A percentile compares a stretch with the other conserved stretches of the same genome.
These are phyloP conservation scores for Backusella parvicylindrica DNA, from an alignment of 192 early-diverging fungal species.

Conservation along the genomic window DNA sequence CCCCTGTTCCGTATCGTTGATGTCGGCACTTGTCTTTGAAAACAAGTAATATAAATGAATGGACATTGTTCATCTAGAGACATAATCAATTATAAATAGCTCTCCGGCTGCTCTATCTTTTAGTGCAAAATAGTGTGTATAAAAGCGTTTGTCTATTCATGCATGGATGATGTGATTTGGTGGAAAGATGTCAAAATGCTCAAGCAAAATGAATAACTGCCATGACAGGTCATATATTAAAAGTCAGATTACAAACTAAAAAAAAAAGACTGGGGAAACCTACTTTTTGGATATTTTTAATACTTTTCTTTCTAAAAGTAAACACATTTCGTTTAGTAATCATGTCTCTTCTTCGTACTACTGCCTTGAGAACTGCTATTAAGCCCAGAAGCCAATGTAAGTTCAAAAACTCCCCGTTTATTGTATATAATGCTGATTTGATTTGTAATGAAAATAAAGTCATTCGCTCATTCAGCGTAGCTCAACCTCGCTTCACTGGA, in stretches of 20 bases:
- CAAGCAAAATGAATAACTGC: no score
- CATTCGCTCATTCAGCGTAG: conserved; percentile 17
- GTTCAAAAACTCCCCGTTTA: no score
- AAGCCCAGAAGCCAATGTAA: conserved; percentile 2
- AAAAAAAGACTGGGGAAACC: not conserved
- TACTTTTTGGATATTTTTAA: not conserved
- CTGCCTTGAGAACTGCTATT: not conserved
- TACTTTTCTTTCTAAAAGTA: not conserved
- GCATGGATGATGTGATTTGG: no score
- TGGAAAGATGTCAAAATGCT: no score
- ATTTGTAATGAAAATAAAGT: not conserved
- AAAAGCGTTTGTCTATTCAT: no score
- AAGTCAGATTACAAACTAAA: not conserved
- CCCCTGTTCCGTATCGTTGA: no score
- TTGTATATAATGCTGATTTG: not conserved
- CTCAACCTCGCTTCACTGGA: conserved; percentile 34
- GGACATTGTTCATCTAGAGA: no score
- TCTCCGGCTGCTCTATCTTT: no score
- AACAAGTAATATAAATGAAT: no score
- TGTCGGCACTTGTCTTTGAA: no score
- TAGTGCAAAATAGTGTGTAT: no score
- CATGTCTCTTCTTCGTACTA: conserved; percentile 26
- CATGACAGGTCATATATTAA: not conserved
- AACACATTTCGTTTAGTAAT: not conserved
- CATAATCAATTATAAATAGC: no score